Percentiles rank a stretch among this genome's conserved stretches.
phyloP scores from a whole-genome alignment of 2,329 filamentous ascomycete genomes.

The Zalaria obscura region DNA sequence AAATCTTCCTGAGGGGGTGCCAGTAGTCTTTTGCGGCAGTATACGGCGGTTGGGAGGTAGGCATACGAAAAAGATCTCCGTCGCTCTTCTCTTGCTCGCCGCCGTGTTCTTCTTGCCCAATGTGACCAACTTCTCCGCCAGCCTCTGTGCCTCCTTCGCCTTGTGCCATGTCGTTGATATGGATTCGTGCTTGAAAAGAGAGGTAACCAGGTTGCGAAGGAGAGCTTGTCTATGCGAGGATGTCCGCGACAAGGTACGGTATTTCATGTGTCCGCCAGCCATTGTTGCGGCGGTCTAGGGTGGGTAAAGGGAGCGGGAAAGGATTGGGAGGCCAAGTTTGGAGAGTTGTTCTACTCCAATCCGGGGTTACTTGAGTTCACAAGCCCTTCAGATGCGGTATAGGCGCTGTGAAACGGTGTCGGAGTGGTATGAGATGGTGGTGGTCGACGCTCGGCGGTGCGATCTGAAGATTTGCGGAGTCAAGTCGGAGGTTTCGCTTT shows the following conservation, averaged over 20 bases:
- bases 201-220: constrained; percentile 89
- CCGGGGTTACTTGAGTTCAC: too few relatives aligned
- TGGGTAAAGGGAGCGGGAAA: neutral
- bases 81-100: constrained; percentile 59
- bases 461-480: too few relatives aligned
- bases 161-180: constrained; percentile 94
- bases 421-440: neutral
- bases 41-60: neutral
- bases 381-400: too few relatives aligned
- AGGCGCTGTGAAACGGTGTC: too few relatives aligned
- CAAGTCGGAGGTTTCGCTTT: too few relatives aligned
- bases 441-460: neutral
- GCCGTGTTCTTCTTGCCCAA: constrained; percentile 87
- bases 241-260: constrained; percentile 72
- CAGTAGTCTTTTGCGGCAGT: too few relatives aligned
- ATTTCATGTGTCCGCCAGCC: constrained; percentile 78
- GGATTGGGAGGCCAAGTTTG: neutral
- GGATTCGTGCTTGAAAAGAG: constrained; percentile 82
- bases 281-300: constrained; percentile 32
- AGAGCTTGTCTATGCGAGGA: constrained; percentile 84
- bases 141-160: constrained; percentile 86
- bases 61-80: constrained; percentile 65
- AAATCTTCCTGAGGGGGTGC: too few relatives aligned
- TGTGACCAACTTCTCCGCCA: constrained; percentile 91
- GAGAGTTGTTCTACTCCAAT: too few relatives aligned